Evolutionary conservation across 306 rosid genomes (phyloP).

Genomic region (Astragalus membranaceus): DNA sequence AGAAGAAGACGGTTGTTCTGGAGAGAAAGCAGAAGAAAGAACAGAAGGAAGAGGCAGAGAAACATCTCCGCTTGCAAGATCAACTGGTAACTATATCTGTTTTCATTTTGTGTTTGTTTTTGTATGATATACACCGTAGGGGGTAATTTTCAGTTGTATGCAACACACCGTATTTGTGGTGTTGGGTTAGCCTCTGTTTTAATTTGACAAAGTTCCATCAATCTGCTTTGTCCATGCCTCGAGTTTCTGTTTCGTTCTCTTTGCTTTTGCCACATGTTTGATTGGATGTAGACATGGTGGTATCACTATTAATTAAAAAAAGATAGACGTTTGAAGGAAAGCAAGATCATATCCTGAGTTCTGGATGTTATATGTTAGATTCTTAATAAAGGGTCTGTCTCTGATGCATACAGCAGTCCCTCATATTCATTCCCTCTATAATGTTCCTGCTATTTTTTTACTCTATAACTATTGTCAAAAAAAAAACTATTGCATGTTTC

Average conservation of each 20-base stretch:
- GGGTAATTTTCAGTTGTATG: background rate
- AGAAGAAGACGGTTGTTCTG: constrained; percentile 73
- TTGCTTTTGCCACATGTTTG: background rate
- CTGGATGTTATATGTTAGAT: background rate
- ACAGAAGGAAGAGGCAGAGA: constrained; percentile 95
- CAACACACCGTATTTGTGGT: background rate
- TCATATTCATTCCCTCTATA: background rate
- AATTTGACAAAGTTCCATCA: background rate
- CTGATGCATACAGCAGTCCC: background rate
- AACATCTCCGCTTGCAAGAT: constrained; percentile 67
- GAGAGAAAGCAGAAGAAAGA: constrained; percentile 98
- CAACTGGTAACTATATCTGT: constrained; percentile 53
- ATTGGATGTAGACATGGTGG: background rate
- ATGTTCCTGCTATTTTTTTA: background rate
- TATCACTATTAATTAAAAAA: background rate
- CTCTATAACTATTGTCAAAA: background rate
- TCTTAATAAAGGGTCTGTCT: background rate
- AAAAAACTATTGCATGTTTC: background rate
- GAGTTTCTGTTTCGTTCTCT: background rate
- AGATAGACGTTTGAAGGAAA: background rate
- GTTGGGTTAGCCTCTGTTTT: background rate
- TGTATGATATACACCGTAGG: background rate
- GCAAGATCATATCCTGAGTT: background rate
- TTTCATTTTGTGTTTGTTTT: constrained; percentile 20
- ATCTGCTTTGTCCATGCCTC: background rate